Base-by-base conservation (phyloP, 2,329 filamentous ascomycete species). In the Annulohypoxylon truncatum region DNA sequence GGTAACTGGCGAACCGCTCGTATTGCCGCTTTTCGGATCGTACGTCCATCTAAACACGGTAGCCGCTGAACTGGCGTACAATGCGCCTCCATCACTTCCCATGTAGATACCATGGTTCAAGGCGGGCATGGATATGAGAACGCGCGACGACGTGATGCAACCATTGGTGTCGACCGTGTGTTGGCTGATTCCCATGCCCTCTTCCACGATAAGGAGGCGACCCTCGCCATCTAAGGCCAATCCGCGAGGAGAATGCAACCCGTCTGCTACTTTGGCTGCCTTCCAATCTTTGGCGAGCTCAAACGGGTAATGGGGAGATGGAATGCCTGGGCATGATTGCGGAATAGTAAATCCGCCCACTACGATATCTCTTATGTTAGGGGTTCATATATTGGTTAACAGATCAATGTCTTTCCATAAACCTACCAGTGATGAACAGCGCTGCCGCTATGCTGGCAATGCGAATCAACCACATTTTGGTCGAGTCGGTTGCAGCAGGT, bases 21-120 rank as follows among this genome's bases (percentile, higher is more conserved):
- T 80, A 2, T 82, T 81, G 9, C 80, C 80, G 3, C 77, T 77
- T 0, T 73, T 69, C 3, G 82, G 73, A 72, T 88, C 80, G 70
- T 90, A 90, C 28, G 77, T 69, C 86, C 87, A 90, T 7, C 82
- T 77, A 71, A 81, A 88, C 10, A 86, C 84, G 9, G 77, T 78
- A 42, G 83, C 79, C 0, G 80, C 67, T 10, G 81, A 83, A 9
- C 86, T 88, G 3, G 78, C 78, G 57, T 79, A 82, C 38, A 82
- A 57, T 3, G 74, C 79, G 18, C 68, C 69, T 7, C 76, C 77
- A 68, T 81, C 77, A 0, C 71, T 64, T 3, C 77, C 79, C 4
- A 82, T 70, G 6, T 77, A 77, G 35, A 82, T 74, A 7, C 80
- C 80, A 67, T 82, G 81, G 56, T 87, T 87, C 28, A 76, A 64